Conservation (phyloP, 495 filamentous ascomycete genomes). For the Polyplosphaeria fusca region DNA sequence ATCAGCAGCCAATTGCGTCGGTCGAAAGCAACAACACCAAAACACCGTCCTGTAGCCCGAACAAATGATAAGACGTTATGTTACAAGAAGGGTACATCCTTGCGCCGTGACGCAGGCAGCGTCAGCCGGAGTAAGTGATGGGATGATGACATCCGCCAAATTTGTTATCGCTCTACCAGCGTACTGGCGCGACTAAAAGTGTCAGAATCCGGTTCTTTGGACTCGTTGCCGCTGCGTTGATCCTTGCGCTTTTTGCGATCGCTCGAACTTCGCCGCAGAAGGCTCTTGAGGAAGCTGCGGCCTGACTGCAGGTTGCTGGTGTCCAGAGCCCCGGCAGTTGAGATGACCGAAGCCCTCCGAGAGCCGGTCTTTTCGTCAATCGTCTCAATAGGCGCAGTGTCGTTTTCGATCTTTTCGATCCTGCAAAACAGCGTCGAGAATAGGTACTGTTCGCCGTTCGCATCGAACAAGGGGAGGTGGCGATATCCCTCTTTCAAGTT, state of each 20-base stretch:
- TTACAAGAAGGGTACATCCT: conserved; percentile 25
- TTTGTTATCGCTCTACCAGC: conserved; percentile 17
- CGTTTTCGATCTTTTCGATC: conserved; percentile 63
- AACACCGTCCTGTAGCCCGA: background rate
- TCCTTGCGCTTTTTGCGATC: conserved; percentile 32
- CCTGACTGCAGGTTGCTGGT: background rate
- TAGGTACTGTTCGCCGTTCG: conserved; percentile 82
- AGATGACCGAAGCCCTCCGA: background rate
- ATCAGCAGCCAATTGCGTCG: background rate
- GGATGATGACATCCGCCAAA: conserved; percentile 2
- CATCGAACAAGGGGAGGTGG: conserved; percentile 87
- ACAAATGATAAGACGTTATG: conserved; percentile 14
- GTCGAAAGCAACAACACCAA: background rate
- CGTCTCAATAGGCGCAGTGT: background rate
- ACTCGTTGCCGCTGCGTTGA: conserved; percentile 13
- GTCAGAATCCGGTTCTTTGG: conserved; percentile 12
- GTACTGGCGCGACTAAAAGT: conserved; percentile 24
- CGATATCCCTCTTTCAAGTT: conserved; percentile 93
- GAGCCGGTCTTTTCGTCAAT: background rate
- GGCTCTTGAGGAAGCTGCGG: conserved; percentile 23
- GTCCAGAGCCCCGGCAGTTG: conserved; percentile 15
- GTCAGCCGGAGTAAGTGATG: conserved; percentile 8
- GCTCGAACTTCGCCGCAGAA: conserved; percentile 23
- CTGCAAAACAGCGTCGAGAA: conserved; percentile 93
- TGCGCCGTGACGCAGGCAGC: background rate